Conservation (phyloP, 257 asterid species). For the Primulina tabacum region DNA sequence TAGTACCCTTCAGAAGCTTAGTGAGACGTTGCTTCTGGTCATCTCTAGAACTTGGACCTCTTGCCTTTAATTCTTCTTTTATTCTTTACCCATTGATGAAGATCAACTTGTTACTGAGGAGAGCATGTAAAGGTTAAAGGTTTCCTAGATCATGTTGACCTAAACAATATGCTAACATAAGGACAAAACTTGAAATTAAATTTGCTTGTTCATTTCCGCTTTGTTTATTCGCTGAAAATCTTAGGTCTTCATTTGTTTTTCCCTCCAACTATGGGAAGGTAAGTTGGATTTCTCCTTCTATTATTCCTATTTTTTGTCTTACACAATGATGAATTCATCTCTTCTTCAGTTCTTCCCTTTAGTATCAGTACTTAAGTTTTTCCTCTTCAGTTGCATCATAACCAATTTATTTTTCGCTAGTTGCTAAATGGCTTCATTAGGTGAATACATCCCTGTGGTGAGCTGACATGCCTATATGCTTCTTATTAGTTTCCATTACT, state of each 20-base stretch:
- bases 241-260: background rate
- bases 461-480: background rate
- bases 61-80: background rate
- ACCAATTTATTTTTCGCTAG: background rate
- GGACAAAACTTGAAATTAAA: background rate
- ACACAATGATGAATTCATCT: background rate
- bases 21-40: background rate
- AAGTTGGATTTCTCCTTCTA: background rate
- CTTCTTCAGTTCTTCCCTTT: background rate
- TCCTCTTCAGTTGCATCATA: background rate
- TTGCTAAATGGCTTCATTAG: background rate
- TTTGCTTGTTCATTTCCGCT: too few species aligned
- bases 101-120: background rate
- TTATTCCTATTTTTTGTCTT: background rate
- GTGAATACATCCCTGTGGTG: background rate
- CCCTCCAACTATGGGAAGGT: background rate
- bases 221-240: too few species aligned
- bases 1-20: background rate
- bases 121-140: background rate
- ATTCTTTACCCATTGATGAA: background rate
- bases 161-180: background rate
- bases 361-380: background rate
- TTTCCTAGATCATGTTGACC: background rate
- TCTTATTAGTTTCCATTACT: background rate
- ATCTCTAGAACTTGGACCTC: background rate